A percentile compares a stretch with the other conserved stretches of the same genome.
These are phyloP conservation scores for Ustilago nuda DNA, from an alignment of 1,284 basidiomycete genomes.

Conservation along the genomic window DNA sequence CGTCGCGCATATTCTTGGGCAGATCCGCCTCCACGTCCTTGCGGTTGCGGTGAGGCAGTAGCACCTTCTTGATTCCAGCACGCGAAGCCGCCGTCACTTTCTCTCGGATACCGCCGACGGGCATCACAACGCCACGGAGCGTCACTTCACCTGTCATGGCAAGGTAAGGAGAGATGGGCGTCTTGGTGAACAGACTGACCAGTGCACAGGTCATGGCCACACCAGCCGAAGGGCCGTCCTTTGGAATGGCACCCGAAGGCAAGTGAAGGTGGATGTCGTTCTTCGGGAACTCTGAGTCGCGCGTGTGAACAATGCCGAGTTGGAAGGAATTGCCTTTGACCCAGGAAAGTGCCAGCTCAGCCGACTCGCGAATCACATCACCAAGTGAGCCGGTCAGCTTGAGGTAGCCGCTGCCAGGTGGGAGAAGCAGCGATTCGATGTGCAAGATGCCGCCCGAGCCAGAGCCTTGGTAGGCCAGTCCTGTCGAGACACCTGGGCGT, in stretches of 20 bases:
- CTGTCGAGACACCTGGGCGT: conserved; percentile 80
- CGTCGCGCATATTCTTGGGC: conserved; percentile 77
- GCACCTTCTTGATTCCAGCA: conserved; percentile 81
- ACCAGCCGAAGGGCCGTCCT: conserved; percentile 86
- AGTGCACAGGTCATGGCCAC: conserved; percentile 88
- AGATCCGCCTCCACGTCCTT: conserved; percentile 88
- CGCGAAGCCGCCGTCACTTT: conserved; percentile 73
- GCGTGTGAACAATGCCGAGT: conserved; percentile 78
- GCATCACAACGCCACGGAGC: conserved; percentile 64
- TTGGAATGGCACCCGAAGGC: conserved; percentile 86
- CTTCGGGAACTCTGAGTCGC: conserved; percentile 79
- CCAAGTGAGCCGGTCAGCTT: conserved; percentile 81
- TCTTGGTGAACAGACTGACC: conserved; percentile 82
- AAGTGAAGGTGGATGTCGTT: conserved; percentile 90
- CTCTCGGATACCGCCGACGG: conserved; percentile 67
- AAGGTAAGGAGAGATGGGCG: conserved; percentile 70
- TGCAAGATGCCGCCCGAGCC: conserved; percentile 87
- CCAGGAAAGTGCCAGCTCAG: conserved; percentile 78
- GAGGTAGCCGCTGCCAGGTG: conserved; percentile 77
- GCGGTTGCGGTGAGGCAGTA: conserved; percentile 83
- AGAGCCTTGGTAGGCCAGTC: conserved; percentile 86
- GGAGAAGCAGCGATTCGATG: conserved; percentile 80
- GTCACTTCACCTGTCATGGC: conserved; percentile 68
- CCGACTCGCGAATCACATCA: conserved; percentile 84
- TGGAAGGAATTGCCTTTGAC: conserved; percentile 82